Conservation (phyloP, 495 filamentous ascomycete species). For the Penicillium mononematosum region DNA sequence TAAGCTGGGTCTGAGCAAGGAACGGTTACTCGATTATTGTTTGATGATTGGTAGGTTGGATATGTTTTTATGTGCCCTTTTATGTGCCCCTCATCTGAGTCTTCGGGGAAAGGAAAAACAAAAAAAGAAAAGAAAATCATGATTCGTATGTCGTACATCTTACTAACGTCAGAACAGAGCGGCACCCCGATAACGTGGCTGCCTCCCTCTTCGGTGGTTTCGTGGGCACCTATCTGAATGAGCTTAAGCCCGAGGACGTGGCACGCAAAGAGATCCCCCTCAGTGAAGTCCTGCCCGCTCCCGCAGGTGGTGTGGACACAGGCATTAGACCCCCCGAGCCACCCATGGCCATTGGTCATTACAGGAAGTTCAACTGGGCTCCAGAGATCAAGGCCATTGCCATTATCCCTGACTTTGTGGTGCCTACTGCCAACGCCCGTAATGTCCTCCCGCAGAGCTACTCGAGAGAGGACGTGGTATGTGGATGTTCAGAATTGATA, state of each 20-base stretch:
- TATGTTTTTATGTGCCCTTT: background rate
- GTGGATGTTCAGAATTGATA: conserved; percentile 21
- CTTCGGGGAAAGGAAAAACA: background rate
- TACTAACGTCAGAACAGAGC: conserved; percentile 51
- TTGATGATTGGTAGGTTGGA: conserved; percentile 73
- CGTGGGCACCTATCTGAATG: conserved; percentile 90
- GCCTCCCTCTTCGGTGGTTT: conserved; percentile 96
- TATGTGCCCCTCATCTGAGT: conserved; percentile 1
- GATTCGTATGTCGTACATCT: conserved; percentile 7
- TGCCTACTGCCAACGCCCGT: conserved; percentile 83
- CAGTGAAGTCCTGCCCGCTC: conserved; percentile 84
- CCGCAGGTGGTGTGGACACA: conserved; percentile 84
- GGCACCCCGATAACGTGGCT: conserved; percentile 96
- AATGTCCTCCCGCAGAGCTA: conserved; percentile 77
- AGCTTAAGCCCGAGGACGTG: conserved; percentile 79
- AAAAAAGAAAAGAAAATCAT: background rate
- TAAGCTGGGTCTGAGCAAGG: conserved; percentile 71
- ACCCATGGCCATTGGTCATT: conserved; percentile 87
- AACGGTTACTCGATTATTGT: conserved; percentile 88
- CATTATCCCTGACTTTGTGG: conserved; percentile 92
- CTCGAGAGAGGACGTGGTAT: conserved; percentile 71
- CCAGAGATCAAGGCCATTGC: conserved; percentile 91
- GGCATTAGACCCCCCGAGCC: conserved; percentile 80
- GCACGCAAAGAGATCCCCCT: conserved; percentile 90
- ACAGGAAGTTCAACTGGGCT: conserved; percentile 87